A percentile compares a stretch with the other conserved stretches of the same genome.
These are phyloP conservation scores for Fusarium decemcellulare DNA, from an alignment of 2,329 filamentous ascomycete species.

Conservation along the genomic window DNA sequence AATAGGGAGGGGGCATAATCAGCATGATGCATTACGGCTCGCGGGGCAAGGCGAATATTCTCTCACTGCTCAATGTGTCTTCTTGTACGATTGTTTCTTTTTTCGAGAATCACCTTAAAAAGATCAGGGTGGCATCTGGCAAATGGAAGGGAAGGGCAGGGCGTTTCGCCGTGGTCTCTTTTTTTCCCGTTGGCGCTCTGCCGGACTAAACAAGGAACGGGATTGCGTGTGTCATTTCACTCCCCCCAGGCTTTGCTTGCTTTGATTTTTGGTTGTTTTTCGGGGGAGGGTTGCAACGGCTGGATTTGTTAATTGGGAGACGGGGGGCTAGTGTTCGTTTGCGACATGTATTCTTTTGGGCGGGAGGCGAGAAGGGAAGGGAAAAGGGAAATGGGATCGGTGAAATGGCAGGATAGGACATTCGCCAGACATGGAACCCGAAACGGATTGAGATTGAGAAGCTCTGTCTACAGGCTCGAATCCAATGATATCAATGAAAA, in stretches of 20 bases:
- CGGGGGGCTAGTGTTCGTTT: constrained; percentile 43
- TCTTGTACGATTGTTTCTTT: constrained; percentile 57
- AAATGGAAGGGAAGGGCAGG: constrained; percentile 39
- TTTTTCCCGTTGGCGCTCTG: constrained; percentile 34
- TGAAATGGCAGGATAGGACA: constrained; percentile 40
- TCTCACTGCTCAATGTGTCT: constrained; percentile 49
- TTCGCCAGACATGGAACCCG: constrained; percentile 35
- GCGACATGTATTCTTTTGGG: constrained; percentile 47
- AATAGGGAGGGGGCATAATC: constrained; percentile 50
- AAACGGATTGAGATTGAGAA: constrained; percentile 46
- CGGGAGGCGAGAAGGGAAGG: constrained; percentile 22
- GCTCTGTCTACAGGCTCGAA: constrained; percentile 39
- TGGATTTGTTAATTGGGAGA: constrained; percentile 46
- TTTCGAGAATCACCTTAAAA: constrained; percentile 51
- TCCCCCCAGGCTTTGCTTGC: constrained; percentile 42
- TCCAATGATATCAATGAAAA: constrained; percentile 46
- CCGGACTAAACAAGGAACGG: constrained; percentile 32
- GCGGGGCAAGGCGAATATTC: constrained; percentile 44
- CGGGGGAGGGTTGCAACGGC: constrained; percentile 45
- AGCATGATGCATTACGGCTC: constrained; percentile 49
- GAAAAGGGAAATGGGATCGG: constrained; percentile 35
- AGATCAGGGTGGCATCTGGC: constrained; percentile 50
- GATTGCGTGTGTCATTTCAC: constrained; percentile 46
- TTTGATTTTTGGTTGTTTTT: constrained; percentile 48
- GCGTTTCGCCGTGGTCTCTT: constrained; percentile 43